Evolutionary conservation across 371 early-diverging fungal genomes (phyloP), one percentile per base, ranked within the genome.

Genomic region (Nematocida parisii): DNA sequence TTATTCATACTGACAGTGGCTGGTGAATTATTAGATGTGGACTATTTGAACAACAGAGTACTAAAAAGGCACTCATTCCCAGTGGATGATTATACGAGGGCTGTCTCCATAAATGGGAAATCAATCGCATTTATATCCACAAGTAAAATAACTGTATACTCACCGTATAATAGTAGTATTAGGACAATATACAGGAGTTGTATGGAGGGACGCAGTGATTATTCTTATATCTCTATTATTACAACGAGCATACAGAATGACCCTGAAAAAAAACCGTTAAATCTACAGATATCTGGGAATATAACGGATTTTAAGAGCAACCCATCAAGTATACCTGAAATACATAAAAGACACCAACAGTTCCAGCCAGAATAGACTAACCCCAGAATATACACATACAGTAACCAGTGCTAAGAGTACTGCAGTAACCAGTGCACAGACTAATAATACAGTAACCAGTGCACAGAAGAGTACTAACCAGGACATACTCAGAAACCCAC

Each of bases 1-100:
- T 18, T 71, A 5, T 22, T 77, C 4, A 20, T 56, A 6, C 20
- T 70, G 0, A 56, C 56, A 45, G 45, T 46, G 5, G 71, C 57
- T 11, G 61, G 54, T 5, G 80, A 77, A 22, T 9, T 77, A 13
- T 15, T 77, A 22, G 71, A 77, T 11, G 61, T 77, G 58, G 80
- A 77, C 62, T 77, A 71, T 57, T 39, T 55, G 6, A 68, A 68
- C 61, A 77, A 71, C 68, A 40, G 80, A 46, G 22, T 77, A 5
- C 55, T 77, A n/a, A 77, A 70, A 46, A 77, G 24, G 24, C 6
- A 55, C 22, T 22, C 6, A 5, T 40, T 77, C 9, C 80, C 68
- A n/a, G 5, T 47, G 47, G 62, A 77, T 18, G 33, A 50, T 18
- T 52, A 50, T 47, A 64, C 1, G 5, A 24, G 13, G 2, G 24